phyloP scores from a whole-genome alignment of 148 eudicot species.

The Polygonum maritimum region DNA sequence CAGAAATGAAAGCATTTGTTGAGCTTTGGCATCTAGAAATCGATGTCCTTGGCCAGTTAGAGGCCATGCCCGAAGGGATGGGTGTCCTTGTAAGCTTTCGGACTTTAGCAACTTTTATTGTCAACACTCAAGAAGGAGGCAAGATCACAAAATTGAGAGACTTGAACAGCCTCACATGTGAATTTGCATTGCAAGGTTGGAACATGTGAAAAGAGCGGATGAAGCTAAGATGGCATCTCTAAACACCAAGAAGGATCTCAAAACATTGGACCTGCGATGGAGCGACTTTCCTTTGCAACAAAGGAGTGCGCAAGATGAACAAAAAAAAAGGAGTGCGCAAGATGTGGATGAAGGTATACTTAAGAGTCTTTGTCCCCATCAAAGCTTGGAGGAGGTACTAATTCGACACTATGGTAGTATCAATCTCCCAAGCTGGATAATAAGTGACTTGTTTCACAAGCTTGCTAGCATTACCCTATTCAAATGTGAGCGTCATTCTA shows the following conservation, averaged over 20 bases:
- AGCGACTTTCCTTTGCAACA: background rate
- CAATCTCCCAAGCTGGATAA: background rate
- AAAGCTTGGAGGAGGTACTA: background rate
- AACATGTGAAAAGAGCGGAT: background rate
- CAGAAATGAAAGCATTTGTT: background rate
- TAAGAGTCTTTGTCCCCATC: background rate
- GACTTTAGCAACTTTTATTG: background rate
- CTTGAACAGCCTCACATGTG: background rate
- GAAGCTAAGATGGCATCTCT: background rate
- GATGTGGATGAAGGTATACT: background rate
- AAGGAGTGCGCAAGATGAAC: no score
- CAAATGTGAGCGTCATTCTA: background rate
- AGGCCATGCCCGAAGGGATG: background rate
- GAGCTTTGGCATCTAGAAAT: background rate
- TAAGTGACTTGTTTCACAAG: background rate
- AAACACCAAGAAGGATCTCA: background rate
- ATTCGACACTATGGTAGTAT: background rate
- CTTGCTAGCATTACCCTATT: background rate
- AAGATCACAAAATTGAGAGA: background rate
- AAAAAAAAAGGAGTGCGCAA: background rate
- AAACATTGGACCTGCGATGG: background rate
- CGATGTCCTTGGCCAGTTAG: background rate
- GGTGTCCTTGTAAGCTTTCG: background rate
- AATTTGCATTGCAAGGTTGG: background rate
- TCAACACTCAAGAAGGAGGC: background rate